A percentile compares a stretch with the other conserved stretches of the same genome.
Evolutionary conservation across 2,329 filamentous ascomycete species (phyloP).

Genomic region (Lasiodiplodia sp.): DNA sequence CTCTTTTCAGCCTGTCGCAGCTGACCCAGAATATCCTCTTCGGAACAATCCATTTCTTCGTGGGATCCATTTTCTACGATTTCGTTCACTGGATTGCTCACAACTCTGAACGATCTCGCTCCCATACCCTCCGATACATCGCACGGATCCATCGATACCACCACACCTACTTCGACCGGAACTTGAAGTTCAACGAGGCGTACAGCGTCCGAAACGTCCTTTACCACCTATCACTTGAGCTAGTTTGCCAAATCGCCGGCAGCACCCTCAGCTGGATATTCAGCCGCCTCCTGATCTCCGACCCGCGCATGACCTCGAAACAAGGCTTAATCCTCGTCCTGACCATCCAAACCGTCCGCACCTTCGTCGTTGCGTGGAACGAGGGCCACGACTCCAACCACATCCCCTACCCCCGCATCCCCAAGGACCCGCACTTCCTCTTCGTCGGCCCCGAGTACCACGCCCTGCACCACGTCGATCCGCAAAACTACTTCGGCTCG

Average conservation of each 20-base stretch:
- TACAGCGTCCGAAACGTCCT: not conserved
- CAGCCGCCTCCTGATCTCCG: not conserved
- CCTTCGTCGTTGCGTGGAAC: not conserved
- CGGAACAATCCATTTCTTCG: not conserved
- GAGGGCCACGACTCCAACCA: not conserved
- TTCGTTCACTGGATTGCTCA: not conserved
- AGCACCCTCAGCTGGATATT: not conserved
- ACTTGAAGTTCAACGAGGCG: not conserved
- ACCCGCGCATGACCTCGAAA: not conserved
- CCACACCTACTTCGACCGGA: constrained; percentile 9
- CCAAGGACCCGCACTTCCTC: not conserved
- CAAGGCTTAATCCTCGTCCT: not conserved
- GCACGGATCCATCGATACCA: not conserved
- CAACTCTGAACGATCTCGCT: not conserved
- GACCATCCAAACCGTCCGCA: not conserved
- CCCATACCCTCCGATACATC: not conserved
- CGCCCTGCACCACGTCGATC: not conserved
- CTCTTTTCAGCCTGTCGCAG: not conserved
- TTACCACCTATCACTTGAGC: not conserved
- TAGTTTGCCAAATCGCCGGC: not conserved
- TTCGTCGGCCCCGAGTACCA: not conserved
- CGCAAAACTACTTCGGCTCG: not conserved
- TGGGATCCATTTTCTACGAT: not conserved
- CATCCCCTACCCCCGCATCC: not conserved
- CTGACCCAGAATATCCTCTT: not conserved